Evolutionary conservation across 2,329 filamentous ascomycete species (phyloP).

Genomic region (Calonectria leucothoes): DNA sequence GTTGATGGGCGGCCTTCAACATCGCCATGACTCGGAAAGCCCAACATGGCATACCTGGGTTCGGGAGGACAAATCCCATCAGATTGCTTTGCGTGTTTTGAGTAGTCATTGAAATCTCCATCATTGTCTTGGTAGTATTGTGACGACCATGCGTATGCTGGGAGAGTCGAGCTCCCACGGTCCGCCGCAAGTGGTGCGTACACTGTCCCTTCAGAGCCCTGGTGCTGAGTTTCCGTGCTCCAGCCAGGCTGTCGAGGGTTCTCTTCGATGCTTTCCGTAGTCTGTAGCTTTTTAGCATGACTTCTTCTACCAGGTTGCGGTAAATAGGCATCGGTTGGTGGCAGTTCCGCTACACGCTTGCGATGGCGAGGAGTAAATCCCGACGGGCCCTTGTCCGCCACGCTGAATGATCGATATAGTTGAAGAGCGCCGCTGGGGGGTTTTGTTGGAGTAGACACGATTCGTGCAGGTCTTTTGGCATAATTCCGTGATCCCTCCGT

Average conservation of each 20-base stretch:
- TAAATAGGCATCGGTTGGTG: background rate
- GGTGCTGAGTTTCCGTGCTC: too few relatives aligned
- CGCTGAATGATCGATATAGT: conserved; percentile 25
- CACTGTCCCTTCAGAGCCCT: background rate
- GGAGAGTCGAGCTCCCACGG: background rate
- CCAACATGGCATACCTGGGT: background rate
- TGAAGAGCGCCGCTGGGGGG: conserved; percentile 13
- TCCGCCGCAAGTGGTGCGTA: background rate
- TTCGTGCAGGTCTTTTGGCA: conserved; percentile 23
- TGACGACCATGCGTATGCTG: background rate
- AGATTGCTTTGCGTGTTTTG: too few relatives aligned
- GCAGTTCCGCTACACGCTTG: background rate
- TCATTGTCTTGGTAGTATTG: background rate
- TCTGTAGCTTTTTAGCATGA: too few relatives aligned
- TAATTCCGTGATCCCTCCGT: background rate
- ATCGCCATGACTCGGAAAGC: background rate
- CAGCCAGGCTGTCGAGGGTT: background rate
- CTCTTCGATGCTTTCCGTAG: background rate
- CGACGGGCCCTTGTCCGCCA: conserved; percentile 26
- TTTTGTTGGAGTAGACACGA: conserved; percentile 35
- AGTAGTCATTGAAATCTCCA: background rate
- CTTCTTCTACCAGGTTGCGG: too few relatives aligned
- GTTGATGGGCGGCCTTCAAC: conserved; percentile 5
- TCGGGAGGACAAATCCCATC: background rate
- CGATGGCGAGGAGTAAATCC: conserved; percentile 37